Percentiles rank a stretch among this genome's conserved stretches.
Conservation (phyloP, 176 grass and related monocot species). For the Thalia dealbata region DNA sequence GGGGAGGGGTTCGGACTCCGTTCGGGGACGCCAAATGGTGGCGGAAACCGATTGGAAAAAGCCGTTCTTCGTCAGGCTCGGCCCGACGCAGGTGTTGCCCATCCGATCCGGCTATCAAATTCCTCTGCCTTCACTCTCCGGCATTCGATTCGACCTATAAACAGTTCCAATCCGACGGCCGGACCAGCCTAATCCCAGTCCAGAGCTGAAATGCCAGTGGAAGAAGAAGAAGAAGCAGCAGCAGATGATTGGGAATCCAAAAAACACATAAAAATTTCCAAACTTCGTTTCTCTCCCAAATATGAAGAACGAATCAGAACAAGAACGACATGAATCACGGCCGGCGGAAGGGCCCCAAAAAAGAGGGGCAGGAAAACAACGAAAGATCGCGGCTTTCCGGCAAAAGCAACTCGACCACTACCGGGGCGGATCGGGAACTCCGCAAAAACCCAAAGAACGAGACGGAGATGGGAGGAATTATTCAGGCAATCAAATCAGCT, state of each 20-base stretch:
- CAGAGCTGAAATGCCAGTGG: neutral
- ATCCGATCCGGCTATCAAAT: neutral
- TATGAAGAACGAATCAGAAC: neutral
- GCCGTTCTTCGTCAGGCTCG: constrained; percentile 8
- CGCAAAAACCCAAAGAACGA: neutral
- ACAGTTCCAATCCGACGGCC: neutral
- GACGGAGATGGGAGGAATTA: neutral
- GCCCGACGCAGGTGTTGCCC: constrained; percentile 17
- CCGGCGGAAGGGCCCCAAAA: neutral
- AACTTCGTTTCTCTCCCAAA: neutral
- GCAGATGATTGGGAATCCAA: neutral
- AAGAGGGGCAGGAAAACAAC: neutral
- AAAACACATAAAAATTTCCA: neutral
- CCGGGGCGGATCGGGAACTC: neutral
- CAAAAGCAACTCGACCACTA: neutral
- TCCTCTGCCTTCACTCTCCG: neutral
- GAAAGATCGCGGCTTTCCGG: neutral
- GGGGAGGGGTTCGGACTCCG: neutral
- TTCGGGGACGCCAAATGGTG: neutral
- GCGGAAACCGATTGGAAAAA: constrained; percentile 15
- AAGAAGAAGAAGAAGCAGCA: neutral
- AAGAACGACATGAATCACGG: neutral
- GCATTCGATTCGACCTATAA: constrained; percentile 5
- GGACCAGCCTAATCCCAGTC: neutral
- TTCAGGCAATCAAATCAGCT: neutral